These are phyloP conservation scores for Nicotiana knightiana DNA, from an alignment of 257 asterid species.

Conservation along the genomic window DNA sequence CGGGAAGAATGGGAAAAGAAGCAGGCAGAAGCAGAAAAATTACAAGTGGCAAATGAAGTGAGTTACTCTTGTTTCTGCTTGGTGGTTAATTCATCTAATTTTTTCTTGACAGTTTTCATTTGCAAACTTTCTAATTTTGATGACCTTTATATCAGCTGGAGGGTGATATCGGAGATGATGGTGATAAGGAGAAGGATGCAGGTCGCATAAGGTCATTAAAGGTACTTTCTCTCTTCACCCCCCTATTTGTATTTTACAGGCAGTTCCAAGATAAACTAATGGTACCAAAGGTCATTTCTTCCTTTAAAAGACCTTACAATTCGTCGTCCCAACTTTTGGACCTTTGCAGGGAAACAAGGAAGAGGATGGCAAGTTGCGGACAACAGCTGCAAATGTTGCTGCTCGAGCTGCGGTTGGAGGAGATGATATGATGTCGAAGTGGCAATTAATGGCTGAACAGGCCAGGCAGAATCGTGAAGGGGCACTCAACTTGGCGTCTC, in stretches of 20 bases:
- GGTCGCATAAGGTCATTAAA: constrained; percentile 47
- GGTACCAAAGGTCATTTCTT: not conserved
- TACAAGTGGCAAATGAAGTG: constrained; percentile 58
- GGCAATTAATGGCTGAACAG: constrained; percentile 81
- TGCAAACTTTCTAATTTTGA: too few relatives aligned
- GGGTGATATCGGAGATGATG: constrained; percentile 42
- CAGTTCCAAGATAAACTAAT: not conserved
- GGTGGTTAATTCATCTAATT: not conserved
- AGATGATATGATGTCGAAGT: constrained; percentile 74
- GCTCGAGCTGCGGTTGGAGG: constrained; percentile 94
- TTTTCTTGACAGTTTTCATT: not conserved
- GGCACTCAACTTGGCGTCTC: constrained; percentile 28
- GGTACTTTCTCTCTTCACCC: constrained; percentile 16
- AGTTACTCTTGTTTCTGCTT: constrained; percentile 14
- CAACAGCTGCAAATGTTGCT: constrained; percentile 94
- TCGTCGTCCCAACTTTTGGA: not conserved
- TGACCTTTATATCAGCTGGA: constrained; percentile 41
- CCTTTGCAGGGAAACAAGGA: constrained; percentile 67
- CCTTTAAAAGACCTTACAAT: not conserved
- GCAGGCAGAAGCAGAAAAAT: constrained; percentile 77
- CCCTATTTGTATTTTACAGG: not conserved
- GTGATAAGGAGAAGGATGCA: constrained; percentile 81
- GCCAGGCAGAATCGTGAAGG: constrained; percentile 66
- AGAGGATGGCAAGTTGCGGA: constrained; percentile 87
- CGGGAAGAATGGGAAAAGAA: constrained; percentile 84